Percentiles rank a stretch among this genome's conserved stretches.
phyloP scores from a whole-genome alignment of 2,329 filamentous ascomycete genomes.

The Nannizziopsis barbatae region DNA sequence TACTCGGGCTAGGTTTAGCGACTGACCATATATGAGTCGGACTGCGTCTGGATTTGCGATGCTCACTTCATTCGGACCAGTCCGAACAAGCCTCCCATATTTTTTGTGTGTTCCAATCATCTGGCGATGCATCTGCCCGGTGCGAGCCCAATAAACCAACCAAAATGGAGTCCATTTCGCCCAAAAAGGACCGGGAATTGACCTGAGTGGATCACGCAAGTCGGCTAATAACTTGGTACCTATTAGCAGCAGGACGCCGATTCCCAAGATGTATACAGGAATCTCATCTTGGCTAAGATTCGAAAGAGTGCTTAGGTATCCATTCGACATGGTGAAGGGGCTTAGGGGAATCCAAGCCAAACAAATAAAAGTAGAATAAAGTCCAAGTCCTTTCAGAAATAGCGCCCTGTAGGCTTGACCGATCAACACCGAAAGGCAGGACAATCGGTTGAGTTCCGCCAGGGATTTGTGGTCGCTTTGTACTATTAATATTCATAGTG shows the following conservation, averaged over 20 bases:
- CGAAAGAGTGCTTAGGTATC: too few species aligned
- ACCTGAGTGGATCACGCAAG: not conserved
- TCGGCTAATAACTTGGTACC: not conserved
- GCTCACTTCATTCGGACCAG: slow-evolving; percentile 63
- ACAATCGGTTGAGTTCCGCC: too few species aligned
- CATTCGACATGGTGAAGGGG: too few species aligned
- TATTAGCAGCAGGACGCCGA: not conserved
- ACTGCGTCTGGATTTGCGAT: slow-evolving; percentile 63
- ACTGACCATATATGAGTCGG: slow-evolving; percentile 58
- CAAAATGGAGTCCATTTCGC: not conserved
- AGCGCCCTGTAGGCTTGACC: too few species aligned
- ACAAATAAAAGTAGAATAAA: too few species aligned
- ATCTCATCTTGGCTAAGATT: too few species aligned
- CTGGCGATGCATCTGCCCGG: not conserved
- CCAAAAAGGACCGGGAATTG: not conserved
- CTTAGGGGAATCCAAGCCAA: too few species aligned
- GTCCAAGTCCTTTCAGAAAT: too few species aligned
- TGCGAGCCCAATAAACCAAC: not conserved
- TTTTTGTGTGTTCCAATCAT: slow-evolving; percentile 48
- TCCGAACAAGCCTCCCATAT: slow-evolving; percentile 60
- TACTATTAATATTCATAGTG: too few species aligned
- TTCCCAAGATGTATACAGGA: too few species aligned
- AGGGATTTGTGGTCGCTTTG: too few species aligned
- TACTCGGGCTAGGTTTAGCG: not conserved
- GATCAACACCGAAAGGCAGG: too few species aligned